Evolutionary conservation across 148 eudicot species (phyloP).

Genomic region (Diospyros kaki): DNA sequence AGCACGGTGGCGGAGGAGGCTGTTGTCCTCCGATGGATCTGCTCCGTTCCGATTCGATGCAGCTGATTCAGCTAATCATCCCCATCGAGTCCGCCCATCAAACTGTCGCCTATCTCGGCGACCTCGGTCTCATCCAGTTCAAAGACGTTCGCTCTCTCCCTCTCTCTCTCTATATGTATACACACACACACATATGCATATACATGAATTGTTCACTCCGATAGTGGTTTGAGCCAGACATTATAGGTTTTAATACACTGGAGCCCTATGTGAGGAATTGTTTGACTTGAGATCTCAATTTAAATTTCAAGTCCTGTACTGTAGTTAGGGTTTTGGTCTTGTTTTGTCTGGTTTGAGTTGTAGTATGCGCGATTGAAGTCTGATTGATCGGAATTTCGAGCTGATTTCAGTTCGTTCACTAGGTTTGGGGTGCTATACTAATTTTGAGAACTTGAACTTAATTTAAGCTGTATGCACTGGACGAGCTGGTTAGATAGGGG

Average conservation of each 20-base stretch:
- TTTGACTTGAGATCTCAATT: neutral
- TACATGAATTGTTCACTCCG: neutral
- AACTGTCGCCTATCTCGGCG: conserved; percentile 47
- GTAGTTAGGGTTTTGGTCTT: neutral
- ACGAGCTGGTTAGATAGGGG: neutral
- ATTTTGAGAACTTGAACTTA: neutral
- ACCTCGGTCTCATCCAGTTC: conserved; percentile 54
- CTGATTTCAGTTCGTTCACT: neutral
- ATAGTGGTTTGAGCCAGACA: neutral
- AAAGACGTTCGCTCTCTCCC: conserved; percentile 35
- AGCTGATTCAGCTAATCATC: conserved; percentile 48
- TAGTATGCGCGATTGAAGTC: neutral
- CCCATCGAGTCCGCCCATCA: conserved; percentile 53
- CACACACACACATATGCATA: too few species aligned
- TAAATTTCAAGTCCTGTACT: neutral
- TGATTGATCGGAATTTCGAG: neutral
- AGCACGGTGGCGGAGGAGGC: conserved; percentile 29
- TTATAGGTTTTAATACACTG: neutral
- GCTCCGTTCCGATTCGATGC: conserved; percentile 53
- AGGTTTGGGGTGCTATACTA: neutral
- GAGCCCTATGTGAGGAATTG: neutral
- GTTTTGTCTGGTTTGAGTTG: neutral
- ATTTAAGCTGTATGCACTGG: neutral
- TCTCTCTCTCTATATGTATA: neutral
- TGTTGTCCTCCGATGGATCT: conserved; percentile 60